phyloP scores from a whole-genome alignment of 2,329 filamentous ascomycete genomes.

The Hymenoscyphus scutula region DNA sequence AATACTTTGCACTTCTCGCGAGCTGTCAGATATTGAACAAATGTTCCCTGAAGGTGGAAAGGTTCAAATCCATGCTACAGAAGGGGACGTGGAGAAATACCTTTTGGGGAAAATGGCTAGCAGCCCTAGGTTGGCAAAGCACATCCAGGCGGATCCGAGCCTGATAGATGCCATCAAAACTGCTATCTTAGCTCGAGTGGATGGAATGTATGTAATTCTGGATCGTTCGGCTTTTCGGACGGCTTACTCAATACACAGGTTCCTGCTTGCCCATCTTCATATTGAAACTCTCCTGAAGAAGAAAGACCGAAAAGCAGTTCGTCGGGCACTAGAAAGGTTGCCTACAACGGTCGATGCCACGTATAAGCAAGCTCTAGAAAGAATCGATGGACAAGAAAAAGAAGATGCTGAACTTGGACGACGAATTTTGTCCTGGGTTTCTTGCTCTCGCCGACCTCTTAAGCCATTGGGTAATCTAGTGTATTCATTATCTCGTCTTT shows the following conservation, averaged over 20 bases:
- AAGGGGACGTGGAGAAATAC: not conserved
- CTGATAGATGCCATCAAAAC: not conserved
- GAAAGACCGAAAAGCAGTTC: not conserved
- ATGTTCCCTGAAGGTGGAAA: not conserved
- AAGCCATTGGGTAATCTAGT: not conserved
- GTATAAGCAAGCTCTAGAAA: not conserved
- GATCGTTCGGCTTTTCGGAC: no score
- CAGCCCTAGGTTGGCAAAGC: not conserved
- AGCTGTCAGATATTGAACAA: not conserved
- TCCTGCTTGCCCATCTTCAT: not conserved
- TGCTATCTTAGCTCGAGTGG: not conserved
- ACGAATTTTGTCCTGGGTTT: not conserved
- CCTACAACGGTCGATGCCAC: not conserved
- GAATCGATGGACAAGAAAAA: not conserved
- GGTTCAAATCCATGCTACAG: not conserved
- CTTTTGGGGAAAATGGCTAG: not conserved
- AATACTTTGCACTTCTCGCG: not conserved
- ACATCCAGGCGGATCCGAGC: not conserved
- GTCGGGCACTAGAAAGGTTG: not conserved
- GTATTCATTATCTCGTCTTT: not conserved
- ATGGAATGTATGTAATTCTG: not conserved
- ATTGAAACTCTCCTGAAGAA: not conserved
- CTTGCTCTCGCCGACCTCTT: not conserved
- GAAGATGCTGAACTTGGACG: not conserved
- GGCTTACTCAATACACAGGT: not conserved